Conservation (phyloP, 345 rosid species). For the Diplotaxis tenuifolia region DNA sequence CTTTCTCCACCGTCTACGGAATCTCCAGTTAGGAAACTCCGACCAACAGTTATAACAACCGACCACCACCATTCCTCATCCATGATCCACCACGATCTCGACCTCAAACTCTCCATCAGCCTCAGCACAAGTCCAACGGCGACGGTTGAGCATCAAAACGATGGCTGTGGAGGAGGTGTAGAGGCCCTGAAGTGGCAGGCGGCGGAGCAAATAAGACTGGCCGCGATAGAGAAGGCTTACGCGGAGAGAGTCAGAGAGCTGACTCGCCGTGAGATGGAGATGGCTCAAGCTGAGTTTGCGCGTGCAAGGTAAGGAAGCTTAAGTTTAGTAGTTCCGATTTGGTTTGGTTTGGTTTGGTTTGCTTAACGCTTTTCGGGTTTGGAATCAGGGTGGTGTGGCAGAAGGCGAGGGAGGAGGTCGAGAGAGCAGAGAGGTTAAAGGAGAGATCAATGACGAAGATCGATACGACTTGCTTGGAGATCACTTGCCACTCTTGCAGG, state of each 20-base stretch:
- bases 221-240: conserved; percentile 82
- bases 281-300: conserved; percentile 91
- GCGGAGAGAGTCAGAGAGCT: conserved; percentile 95
- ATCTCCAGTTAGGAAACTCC: conserved; percentile 27
- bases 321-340: not conserved
- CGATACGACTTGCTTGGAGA: conserved; percentile 81
- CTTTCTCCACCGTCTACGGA: conserved; percentile 47
- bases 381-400: conserved; percentile 67
- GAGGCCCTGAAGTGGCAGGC: conserved; percentile 91
- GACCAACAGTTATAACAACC: conserved; percentile 16
- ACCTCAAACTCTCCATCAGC: conserved; percentile 86
- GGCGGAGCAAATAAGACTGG: conserved; percentile 80
- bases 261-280: conserved; percentile 85
- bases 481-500: conserved; percentile 97
- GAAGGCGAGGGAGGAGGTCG: conserved; percentile 80
- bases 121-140: conserved; percentile 49
- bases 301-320: conserved; percentile 49
- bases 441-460: conserved; percentile 63
- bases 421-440: conserved; percentile 77
- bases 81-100: conserved; percentile 59
- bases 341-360: not conserved
- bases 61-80: conserved; percentile 33
- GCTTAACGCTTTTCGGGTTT: not conserved
- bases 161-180: conserved; percentile 36
- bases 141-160: conserved; percentile 36